A percentile compares a stretch with the other conserved stretches of the same genome.
These are phyloP conservation scores for Globisporangium irregulare DNA, from an alignment of 352 stramenopile genomes.

Conservation along the genomic window DNA sequence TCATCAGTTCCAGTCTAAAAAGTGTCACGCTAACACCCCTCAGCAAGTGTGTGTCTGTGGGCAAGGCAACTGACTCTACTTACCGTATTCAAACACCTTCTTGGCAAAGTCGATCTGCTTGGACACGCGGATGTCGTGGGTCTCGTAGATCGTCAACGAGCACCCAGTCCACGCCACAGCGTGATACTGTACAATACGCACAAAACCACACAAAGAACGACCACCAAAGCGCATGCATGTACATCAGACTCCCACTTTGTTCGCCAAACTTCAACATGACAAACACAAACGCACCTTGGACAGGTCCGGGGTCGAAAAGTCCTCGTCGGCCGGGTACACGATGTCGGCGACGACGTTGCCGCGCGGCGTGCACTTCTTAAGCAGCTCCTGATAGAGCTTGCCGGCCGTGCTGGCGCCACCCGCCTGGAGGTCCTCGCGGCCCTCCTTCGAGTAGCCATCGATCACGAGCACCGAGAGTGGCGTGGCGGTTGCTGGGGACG, in stretches of 20 bases:
- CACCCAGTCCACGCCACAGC: slow-evolving; percentile 75
- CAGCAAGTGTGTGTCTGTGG: too few relatives aligned
- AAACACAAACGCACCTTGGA: slow-evolving; percentile 35
- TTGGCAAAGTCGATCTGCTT: slow-evolving; percentile 76
- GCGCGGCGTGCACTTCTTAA: slow-evolving; percentile 56
- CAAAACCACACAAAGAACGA: background rate
- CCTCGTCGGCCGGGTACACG: slow-evolving; percentile 61
- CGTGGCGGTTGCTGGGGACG: slow-evolving; percentile 19
- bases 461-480: slow-evolving; percentile 70
- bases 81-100: slow-evolving; percentile 61
- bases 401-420: slow-evolving; percentile 64
- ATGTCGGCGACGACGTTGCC: slow-evolving; percentile 55
- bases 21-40: too few relatives aligned
- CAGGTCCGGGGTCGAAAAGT: slow-evolving; percentile 60
- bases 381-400: slow-evolving; percentile 62
- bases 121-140: slow-evolving; percentile 48
- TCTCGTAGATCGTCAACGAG: slow-evolving; percentile 70
- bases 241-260: background rate
- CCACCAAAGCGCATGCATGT: slow-evolving; percentile 9
- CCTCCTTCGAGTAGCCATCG: slow-evolving; percentile 72
- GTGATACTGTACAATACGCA: slow-evolving; percentile 43
- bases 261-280: slow-evolving; percentile 5
- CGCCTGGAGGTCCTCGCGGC: slow-evolving; percentile 58
- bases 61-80: background rate
- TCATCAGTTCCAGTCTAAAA: background rate